phyloP scores from a whole-genome alignment of 345 rosid species.

The Melaleuca alternifolia region DNA sequence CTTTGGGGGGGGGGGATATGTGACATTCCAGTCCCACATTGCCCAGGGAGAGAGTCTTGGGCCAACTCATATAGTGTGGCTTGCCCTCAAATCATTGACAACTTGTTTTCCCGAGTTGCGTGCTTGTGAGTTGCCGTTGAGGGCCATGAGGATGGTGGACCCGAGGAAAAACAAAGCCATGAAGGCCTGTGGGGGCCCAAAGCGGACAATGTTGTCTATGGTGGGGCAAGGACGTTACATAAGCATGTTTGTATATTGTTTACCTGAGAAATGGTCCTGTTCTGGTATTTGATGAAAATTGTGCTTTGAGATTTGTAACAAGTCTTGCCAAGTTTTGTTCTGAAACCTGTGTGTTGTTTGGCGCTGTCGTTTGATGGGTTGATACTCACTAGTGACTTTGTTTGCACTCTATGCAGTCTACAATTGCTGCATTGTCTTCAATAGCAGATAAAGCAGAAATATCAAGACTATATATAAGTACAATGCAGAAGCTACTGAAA shows the following conservation, averaged over 20 bases:
- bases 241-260: not conserved
- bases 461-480: constrained; percentile 35
- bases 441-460: constrained; percentile 61
- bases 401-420: constrained; percentile 42
- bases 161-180: no score
- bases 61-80: no score
- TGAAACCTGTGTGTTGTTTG: not conserved
- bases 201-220: no score
- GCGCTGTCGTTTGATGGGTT: not conserved
- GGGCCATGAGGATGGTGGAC: no score
- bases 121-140: no score
- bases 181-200: no score
- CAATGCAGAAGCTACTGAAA: constrained; percentile 63
- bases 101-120: no score
- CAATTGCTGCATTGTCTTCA: constrained; percentile 65
- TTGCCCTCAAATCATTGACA: no score
- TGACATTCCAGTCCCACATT: no score
- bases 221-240: no score
- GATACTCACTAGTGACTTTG: not conserved
- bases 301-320: not conserved
- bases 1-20: no score
- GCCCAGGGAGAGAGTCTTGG: no score
- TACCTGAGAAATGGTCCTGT: not conserved
- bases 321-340: not conserved
- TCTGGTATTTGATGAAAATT: not conserved